Evolutionary conservation across 106 monocot species (phyloP), one percentile per base, ranked within the genome.

Genomic region (Dioscorea dumetorum): DNA sequence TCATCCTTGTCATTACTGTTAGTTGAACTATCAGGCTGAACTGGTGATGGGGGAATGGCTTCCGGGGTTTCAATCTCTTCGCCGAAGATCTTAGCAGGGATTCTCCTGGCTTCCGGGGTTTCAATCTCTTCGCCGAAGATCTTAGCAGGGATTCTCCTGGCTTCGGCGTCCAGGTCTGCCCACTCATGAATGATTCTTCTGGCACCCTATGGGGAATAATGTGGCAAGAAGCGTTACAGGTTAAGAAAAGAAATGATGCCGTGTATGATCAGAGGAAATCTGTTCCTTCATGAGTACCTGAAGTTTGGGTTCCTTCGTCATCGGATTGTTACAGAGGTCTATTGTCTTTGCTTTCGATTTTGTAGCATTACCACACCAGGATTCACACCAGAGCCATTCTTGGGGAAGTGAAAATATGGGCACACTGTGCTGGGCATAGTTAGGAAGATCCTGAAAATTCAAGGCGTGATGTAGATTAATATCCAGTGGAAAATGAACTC

Each of bases 371-470:
- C 97, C 97, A 63, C 97, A 99, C 97, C 97, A 99, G 57, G 97
- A 99, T 68, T 99, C 97, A 72, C 97, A 99, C 97, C 97, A 99
- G 3, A 99, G 78, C 97, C 92, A 99, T 81, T 99, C 97, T 83
- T 92, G 97, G 12, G 92, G 97, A 61, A 99, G 89, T 24, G 97
- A 99, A 66, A 92, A 92, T 77, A 99, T 99, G 6, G 97, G 97
- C 24, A 99, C 97, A 0, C 84, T 87, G 62, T 99, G 97, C 70
- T 99, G 97, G 22, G 97, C 92, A 72, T 99, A 99, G 75, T 99
- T 99, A 41, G 97, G 97, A 49, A 99, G 87, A 87, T 99, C 97
- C 97, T 99, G 82, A 22, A 71, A 62, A 71, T 35, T 16, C 21
- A 49, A 71, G 54, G 68, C 14, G 24, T 7, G n/a, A n/a, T 41